A percentile compares a stretch with the other conserved stretches of the same genome.
Evolutionary conservation across 2,329 filamentous ascomycete species (phyloP).

Genomic region (Trichoderma semiorbis): DNA sequence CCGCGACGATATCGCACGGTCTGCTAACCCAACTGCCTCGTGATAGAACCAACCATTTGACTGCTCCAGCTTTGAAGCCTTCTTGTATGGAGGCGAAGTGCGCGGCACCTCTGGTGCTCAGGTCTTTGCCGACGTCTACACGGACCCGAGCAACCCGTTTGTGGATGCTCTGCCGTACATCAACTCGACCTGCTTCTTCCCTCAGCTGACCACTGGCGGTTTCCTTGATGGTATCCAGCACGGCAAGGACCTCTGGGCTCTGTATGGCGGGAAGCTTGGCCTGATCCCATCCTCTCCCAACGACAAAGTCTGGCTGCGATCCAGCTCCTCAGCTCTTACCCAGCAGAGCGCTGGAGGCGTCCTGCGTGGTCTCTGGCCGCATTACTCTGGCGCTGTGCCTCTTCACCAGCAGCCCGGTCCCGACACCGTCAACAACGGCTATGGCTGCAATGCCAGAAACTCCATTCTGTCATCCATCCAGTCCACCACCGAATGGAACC

Average conservation of each 20-base stretch:
- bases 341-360: slow-evolving; percentile 12
- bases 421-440: slow-evolving; percentile 4
- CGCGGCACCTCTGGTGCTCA: background rate
- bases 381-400: background rate
- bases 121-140: slow-evolving; percentile 4
- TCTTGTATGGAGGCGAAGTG: background rate
- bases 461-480: background rate
- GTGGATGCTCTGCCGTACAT: slow-evolving; percentile 13
- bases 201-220: slow-evolving; percentile 4
- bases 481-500: background rate
- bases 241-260: slow-evolving; percentile 9
- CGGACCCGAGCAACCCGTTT: slow-evolving; percentile 3
- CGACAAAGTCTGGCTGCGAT: slow-evolving; percentile 9
- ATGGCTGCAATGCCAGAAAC: background rate
- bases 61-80: slow-evolving; percentile 10
- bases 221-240: slow-evolving; percentile 11
- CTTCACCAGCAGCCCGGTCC: slow-evolving; percentile 4
- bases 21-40: background rate
- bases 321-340: slow-evolving; percentile 1
- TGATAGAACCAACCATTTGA: slow-evolving; percentile 11
- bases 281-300: background rate
- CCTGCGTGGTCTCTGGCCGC: slow-evolving; percentile 8
- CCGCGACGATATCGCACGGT: no score
- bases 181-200: slow-evolving; percentile 14
- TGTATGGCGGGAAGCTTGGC: slow-evolving; percentile 2